phyloP scores from a whole-genome alignment of 2,329 filamentous ascomycete genomes.

The Apiospora hydei region DNA sequence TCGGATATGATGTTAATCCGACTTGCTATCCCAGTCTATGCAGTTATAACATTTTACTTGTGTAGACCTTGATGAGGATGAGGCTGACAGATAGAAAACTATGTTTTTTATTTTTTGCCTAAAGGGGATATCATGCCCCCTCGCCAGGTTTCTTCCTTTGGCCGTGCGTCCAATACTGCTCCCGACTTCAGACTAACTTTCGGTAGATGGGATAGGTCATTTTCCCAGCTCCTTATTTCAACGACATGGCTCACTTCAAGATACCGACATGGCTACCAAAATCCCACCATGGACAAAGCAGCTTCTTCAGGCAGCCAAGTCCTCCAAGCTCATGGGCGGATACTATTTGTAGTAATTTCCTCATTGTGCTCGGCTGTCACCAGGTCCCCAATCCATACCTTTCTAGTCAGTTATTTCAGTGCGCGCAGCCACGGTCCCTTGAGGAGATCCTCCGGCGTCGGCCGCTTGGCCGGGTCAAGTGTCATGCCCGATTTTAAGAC shows the following conservation, averaged over 20 bases:
- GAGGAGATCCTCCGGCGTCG: not conserved
- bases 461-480: not conserved
- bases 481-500: not conserved
- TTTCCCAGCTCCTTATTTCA: not conserved
- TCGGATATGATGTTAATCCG: too few species aligned
- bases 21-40: too few species aligned
- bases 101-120: not conserved
- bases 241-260: not conserved
- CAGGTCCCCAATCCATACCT: rapidly evolving
- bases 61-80: not conserved
- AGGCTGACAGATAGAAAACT: not conserved
- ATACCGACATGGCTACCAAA: too few species aligned
- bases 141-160: not conserved
- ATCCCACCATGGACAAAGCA: not conserved
- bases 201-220: rapidly evolving
- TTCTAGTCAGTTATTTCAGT: not conserved
- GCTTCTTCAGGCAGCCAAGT: not conserved
- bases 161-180: not conserved
- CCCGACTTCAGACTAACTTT: not conserved
- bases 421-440: not conserved
- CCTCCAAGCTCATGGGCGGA: not conserved
- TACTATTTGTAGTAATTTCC: too few species aligned
- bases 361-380: too few species aligned
- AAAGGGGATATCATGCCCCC: not conserved
- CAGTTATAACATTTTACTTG: too few species aligned